Evolutionary conservation across 768 basidiomycete species (phyloP), one percentile per base, ranked within the genome.

Genomic region (Bullera alba): DNA sequence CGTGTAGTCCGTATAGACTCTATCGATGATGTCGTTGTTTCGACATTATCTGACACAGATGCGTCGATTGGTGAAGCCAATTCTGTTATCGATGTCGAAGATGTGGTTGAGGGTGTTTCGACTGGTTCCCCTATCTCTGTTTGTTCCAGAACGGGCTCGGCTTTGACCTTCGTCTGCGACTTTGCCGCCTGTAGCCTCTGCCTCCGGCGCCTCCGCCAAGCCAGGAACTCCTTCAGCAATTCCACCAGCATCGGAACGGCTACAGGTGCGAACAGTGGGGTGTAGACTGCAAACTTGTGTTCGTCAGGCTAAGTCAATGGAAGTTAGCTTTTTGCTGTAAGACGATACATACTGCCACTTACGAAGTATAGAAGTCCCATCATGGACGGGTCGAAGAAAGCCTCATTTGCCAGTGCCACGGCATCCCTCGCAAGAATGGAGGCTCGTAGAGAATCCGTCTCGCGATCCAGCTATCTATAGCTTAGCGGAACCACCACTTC

Each of bases 351-450:
- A n/a, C n/a, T n/a, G n/a, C n/a, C 29, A 41, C 72, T 54, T 37
- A 74, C 73, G 74, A 97, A 97, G 73, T 99, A 99, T 19, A 99
- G 77, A 67, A 96, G 74, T 14, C 89, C 91, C 60, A 97, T 75
- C 91, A 97, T 95, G 17, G 86, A 87, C 0, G 93, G 95, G 71
- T 90, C 87, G 75, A 95, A 97, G 77, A 95, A 97, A 3, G 95
- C 93, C 35, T 83, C 79, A 48, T 69, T 69, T 22, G 71, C 66
- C 15, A 72, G 41, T 16, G 44, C 50, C 2, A 65, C 61, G 3
- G 68, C 61, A 56, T 67, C 66, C 15, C 65, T 32, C 6, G 63
- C 57, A 1, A 65, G 53, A 4, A 63, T 30, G 48, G 64, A 65
- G 2, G 44, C 43, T 39, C 58, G 19, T 22, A 50, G 38, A 37